Evolutionary conservation across 139 green algal species (phyloP).

Genomic region (Tetradesmus obliquus): DNA sequence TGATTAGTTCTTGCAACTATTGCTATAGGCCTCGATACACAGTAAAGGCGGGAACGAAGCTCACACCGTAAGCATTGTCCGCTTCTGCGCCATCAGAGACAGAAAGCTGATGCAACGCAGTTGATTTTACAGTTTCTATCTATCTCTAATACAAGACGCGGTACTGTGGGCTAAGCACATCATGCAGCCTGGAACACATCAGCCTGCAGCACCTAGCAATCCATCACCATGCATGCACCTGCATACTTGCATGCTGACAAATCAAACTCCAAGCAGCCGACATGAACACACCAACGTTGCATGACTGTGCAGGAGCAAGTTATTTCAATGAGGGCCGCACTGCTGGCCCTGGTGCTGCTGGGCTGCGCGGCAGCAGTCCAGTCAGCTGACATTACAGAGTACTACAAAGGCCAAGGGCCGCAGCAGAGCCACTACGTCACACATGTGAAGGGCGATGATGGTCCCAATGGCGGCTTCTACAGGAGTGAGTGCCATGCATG

Average conservation of each 20-base stretch:
- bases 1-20: background rate
- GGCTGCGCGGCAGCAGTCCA: slow-evolving; percentile 6
- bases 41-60: background rate
- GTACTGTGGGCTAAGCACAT: background rate
- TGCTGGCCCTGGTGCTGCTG: background rate
- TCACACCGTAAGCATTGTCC: background rate
- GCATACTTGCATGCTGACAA: background rate
- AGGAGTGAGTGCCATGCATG: background rate
- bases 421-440: slow-evolving; percentile 6
- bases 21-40: background rate
- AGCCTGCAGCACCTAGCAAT: background rate
- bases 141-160: background rate
- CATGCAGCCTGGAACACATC: background rate
- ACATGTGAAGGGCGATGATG: background rate
- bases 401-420: background rate
- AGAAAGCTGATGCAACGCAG: background rate
- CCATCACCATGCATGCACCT: background rate
- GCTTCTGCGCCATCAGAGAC: background rate
- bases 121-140: background rate
- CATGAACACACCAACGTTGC: background rate
- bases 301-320: background rate
- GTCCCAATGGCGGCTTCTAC: background rate
- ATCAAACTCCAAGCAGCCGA: background rate
- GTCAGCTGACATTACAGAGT: background rate
- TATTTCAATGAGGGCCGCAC: background rate